Evolutionary conservation across 176 grass and related monocot species (phyloP).

Genomic region (Areca catechu): DNA sequence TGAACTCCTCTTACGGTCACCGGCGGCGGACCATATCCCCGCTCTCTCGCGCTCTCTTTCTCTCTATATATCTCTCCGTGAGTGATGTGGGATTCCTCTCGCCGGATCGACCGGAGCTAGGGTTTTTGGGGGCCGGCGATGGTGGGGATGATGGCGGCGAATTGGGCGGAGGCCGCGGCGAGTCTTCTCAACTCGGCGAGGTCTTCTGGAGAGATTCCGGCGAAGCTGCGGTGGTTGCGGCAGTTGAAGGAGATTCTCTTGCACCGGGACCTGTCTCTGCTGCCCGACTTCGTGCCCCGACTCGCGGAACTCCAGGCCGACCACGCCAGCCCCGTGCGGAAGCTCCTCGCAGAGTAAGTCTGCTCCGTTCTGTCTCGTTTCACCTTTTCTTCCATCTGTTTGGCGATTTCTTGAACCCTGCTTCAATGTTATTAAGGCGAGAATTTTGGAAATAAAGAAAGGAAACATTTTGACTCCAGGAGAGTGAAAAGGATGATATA

Average conservation of each 20-base stretch:
- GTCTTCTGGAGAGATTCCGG: slow-evolving; percentile 16
- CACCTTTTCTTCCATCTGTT: background rate
- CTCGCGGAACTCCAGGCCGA: slow-evolving; percentile 56
- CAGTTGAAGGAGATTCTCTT: slow-evolving; percentile 34
- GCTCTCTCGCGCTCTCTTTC: no score
- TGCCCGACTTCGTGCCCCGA: slow-evolving; percentile 43
- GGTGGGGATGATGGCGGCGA: slow-evolving; percentile 20
- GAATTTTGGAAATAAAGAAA: no score
- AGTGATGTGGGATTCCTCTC: no score
- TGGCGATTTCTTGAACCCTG: background rate
- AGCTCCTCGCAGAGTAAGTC: slow-evolving; percentile 57
- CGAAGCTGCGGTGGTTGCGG: slow-evolving; percentile 48
- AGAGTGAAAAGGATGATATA: no score
- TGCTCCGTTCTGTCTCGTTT: background rate
- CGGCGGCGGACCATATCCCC: no score
- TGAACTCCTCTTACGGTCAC: no score
- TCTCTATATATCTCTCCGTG: no score
- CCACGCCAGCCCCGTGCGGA: slow-evolving; percentile 65
- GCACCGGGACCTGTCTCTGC: slow-evolving; percentile 22
- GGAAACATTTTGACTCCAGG: no score
- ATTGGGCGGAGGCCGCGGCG: slow-evolving; percentile 23
- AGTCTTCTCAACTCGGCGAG: slow-evolving; percentile 13
- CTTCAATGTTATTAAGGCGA: no score
- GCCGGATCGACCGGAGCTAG: slow-evolving; percentile 2
- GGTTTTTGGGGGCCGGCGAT: slow-evolving; percentile 2